Evolutionary conservation across 2,329 filamentous ascomycete genomes (phyloP), one percentile per base, ranked within the genome.

Genomic region (Alternaria consortialis): DNA sequence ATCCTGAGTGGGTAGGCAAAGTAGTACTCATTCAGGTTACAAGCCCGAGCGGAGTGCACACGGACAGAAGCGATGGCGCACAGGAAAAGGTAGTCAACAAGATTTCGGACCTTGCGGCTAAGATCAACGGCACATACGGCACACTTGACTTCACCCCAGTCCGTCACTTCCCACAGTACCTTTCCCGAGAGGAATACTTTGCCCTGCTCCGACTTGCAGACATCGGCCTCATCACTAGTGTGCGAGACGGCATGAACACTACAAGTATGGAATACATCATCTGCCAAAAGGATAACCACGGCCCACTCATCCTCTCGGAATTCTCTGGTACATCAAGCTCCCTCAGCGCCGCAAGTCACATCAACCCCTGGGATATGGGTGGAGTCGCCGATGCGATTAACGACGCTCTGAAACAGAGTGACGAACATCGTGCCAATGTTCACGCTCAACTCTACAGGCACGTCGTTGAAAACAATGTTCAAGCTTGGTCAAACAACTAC

Each of bases 241-340:
- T 98, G 23, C 89, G 94, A 62, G 95, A 98, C 77, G 94, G 94
- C 60, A 97, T 98, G 94, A 98, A 97, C 82, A 97, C 94, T 0
- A 97, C 94, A 20, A 96, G 93, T 76, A 84, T 98, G 69, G 95
- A 98, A 80, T 98, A 97, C 76, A 89, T 98, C 58, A 87, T 97
- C 59, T 97, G 93, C 78, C 94, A 98, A 80, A 91, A 92, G 73
- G 90, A 95, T 65, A 90, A 89, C 58, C 89, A 94, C 69, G 92
- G 94, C 1, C 94, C 94, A 2, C 83, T 98, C 47, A 97, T 98
- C 67, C 87, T 98, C 25, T 98, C 95, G 13, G 94, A 98, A 78
- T 98, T 98, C 79, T 97, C 94, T 64, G 94, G 94, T 60, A 97
- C 94, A 1, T 93, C 94, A 32, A 92, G 92, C 55, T 95, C 90